A percentile compares a stretch with the other conserved stretches of the same genome.
These are phyloP conservation scores for Cyberlindnera maritima DNA, from an alignment of 805 yeast genomes.

Conservation along the genomic window DNA sequence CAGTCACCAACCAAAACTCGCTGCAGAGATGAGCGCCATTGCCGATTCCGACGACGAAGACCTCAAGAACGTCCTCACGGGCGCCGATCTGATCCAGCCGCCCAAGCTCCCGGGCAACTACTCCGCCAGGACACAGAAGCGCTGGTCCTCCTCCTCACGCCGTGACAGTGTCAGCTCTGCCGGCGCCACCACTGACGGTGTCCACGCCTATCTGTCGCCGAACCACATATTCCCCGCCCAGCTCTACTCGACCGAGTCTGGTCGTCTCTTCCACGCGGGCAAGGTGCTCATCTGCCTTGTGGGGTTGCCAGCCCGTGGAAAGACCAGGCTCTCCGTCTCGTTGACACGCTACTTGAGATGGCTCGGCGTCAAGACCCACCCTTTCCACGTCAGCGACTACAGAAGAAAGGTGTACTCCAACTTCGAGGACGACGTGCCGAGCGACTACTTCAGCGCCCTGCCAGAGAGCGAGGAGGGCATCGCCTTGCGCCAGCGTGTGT, in stretches of 20 bases:
- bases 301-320: constrained; percentile 95
- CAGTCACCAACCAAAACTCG: neutral
- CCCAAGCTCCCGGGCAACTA: constrained; percentile 49
- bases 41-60: constrained; percentile 32
- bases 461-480: constrained; percentile 48
- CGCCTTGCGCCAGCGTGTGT: constrained; percentile 53
- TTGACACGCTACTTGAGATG: constrained; percentile 90
- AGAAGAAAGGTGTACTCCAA: constrained; percentile 49
- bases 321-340: constrained; percentile 89
- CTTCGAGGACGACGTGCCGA: constrained; percentile 50
- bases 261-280: constrained; percentile 93
- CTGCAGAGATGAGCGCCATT: constrained; percentile 29
- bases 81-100: constrained; percentile 37
- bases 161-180: constrained; percentile 15
- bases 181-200: constrained; percentile 46
- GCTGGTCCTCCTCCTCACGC: constrained; percentile 40
- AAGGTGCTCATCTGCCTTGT: constrained; percentile 83
- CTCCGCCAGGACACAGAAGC: constrained; percentile 50
- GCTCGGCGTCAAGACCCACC: constrained; percentile 92
- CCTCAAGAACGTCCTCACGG: constrained; percentile 17
- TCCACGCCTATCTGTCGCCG: constrained; percentile 60
- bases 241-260: constrained; percentile 87
- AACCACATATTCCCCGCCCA: constrained; percentile 86
- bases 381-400: constrained; percentile 90
- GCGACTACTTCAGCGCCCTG: constrained; percentile 62